These are phyloP conservation scores for Geosmithia morbida DNA, from an alignment of 2,329 filamentous ascomycete species.

Conservation along the genomic window DNA sequence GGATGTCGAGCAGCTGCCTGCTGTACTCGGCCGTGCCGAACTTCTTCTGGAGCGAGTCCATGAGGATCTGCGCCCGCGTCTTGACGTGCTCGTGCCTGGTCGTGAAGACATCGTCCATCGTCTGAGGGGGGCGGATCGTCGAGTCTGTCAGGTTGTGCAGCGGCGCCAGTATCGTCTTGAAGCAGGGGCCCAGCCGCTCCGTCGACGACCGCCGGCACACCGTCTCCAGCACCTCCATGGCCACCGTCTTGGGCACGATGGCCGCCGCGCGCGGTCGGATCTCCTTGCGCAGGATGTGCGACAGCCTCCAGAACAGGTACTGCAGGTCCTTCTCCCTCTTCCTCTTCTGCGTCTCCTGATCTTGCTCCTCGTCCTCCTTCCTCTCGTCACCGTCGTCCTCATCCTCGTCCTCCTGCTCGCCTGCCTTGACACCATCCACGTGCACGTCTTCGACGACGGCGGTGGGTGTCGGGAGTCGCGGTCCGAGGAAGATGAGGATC, in stretches of 20 bases:
- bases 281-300: slow-evolving; percentile 66
- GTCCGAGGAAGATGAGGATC: slow-evolving; percentile 71
- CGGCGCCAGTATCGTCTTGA: slow-evolving; percentile 43
- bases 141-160: slow-evolving; percentile 78
- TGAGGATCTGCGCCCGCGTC: slow-evolving; percentile 57
- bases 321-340: slow-evolving; percentile 29
- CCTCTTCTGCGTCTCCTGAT: slow-evolving; percentile 12
- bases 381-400: no score
- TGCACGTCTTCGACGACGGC: slow-evolving; percentile 26
- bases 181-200: slow-evolving; percentile 42
- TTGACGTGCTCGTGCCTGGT: slow-evolving; percentile 56
- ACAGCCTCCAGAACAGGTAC: slow-evolving; percentile 67
- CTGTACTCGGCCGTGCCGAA: slow-evolving; percentile 71
- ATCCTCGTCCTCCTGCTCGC: slow-evolving; percentile 23
- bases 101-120: slow-evolving; percentile 55
- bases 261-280: slow-evolving; percentile 46
- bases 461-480: slow-evolving; percentile 25
- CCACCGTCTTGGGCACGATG: slow-evolving; percentile 60
- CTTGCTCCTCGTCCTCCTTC: slow-evolving; percentile 26
- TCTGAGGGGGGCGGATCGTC: slow-evolving; percentile 56
- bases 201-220: slow-evolving; percentile 48
- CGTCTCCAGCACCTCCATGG: slow-evolving; percentile 59
- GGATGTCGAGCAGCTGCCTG: slow-evolving; percentile 55
- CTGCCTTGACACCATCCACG: slow-evolving; percentile 21
- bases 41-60: slow-evolving; percentile 74